Percentiles rank a stretch among this genome's conserved stretches.
phyloP scores from a whole-genome alignment of 23 red algal genomes.

The Gracilaria vermiculophylla region DNA sequence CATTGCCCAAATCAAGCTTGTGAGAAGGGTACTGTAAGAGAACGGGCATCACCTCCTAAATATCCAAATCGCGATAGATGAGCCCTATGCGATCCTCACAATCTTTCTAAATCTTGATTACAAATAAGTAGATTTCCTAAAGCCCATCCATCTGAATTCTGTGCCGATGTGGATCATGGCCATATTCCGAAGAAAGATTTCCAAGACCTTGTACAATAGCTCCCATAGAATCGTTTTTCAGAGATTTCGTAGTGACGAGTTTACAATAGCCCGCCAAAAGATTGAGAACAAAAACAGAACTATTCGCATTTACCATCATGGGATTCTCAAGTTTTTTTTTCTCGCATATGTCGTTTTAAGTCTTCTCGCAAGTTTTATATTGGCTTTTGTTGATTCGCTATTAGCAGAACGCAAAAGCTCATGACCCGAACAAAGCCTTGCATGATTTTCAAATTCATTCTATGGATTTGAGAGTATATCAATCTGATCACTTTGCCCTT shows the following conservation, averaged over 20 bases:
- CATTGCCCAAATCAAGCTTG: too few relatives aligned
- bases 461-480: too few relatives aligned
- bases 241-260: background rate
- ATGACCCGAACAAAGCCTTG: too few relatives aligned
- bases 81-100: background rate
- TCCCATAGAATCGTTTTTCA: conserved; percentile 31
- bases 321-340: background rate
- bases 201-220: background rate
- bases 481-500: too few relatives aligned
- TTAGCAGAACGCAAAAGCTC: too few relatives aligned
- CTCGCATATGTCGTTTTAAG: background rate
- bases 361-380: background rate
- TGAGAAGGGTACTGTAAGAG: too few relatives aligned
- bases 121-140: background rate
- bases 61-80: background rate
- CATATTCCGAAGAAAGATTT: background rate
- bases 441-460: too few relatives aligned
- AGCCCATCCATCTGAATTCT: background rate
- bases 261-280: conserved; percentile 26
- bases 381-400: background rate
- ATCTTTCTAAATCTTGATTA: conserved; percentile 6
- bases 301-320: background rate
- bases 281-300: conserved; percentile 24
- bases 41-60: background rate
- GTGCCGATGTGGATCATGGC: background rate